Evolutionary conservation across 2,329 filamentous ascomycete species (phyloP).

Genomic region (Magnaporthales sp.): DNA sequence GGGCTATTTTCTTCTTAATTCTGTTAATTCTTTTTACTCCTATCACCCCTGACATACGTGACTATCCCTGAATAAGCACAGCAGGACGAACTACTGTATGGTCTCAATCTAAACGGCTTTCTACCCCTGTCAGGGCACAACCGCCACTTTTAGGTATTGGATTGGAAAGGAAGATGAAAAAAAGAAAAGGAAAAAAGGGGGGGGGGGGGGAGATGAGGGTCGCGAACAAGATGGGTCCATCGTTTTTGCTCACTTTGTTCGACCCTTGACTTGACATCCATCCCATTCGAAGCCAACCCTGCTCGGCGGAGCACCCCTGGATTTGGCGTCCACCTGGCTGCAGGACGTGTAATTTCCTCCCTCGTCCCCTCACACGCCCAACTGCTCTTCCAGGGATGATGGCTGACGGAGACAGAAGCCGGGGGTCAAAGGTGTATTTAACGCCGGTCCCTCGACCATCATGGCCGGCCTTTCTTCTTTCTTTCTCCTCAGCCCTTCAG

Average conservation of each 20-base stretch:
- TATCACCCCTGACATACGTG: neutral
- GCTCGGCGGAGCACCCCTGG: neutral
- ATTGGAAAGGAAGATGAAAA: neutral
- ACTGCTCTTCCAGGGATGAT: neutral
- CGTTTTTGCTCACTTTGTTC: neutral
- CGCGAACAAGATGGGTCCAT: neutral
- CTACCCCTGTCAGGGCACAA: neutral
- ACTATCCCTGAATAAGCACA: neutral
- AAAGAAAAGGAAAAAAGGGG: neutral
- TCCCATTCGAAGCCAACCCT: neutral
- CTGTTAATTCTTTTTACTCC: neutral
- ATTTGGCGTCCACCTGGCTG: neutral
- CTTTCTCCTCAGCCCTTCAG: slow-evolving; percentile 25
- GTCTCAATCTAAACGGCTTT: neutral
- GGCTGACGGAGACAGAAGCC: neutral
- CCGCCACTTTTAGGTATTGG: neutral
- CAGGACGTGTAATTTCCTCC: neutral
- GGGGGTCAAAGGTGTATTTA: slow-evolving; percentile 20
- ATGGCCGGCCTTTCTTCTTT: slow-evolving; percentile 11
- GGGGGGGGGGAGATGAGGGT: neutral
- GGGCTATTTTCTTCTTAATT: too few species aligned
- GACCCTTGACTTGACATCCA: neutral
- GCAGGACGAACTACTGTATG: neutral
- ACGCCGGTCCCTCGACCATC: slow-evolving; percentile 15
- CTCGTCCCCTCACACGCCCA: neutral